Percentiles rank a stretch among this genome's conserved stretches.
Conservation (phyloP, 768 basidiomycete genomes). For the Royoungia palumana region DNA sequence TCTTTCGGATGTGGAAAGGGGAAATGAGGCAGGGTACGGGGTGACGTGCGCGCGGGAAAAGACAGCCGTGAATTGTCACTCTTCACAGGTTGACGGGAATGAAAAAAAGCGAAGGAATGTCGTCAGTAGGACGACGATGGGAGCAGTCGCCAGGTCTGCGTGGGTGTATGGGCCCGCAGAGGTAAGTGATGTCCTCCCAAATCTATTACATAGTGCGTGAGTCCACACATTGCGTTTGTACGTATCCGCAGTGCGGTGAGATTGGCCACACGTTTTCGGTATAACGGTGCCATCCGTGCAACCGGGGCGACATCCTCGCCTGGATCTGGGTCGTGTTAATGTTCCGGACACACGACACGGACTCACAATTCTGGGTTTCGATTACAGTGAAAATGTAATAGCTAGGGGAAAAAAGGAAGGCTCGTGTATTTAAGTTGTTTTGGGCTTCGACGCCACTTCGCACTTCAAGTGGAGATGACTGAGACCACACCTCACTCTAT, state of each 20-base stretch:
- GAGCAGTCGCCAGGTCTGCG: constrained; percentile 5
- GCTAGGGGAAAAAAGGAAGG: neutral
- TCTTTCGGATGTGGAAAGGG: constrained; percentile 11
- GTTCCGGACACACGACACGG: neutral
- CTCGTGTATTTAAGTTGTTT: constrained; percentile 4
- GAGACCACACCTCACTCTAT: too few relatives aligned
- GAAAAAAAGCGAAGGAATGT: constrained; percentile 8
- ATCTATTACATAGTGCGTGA: constrained; percentile 25
- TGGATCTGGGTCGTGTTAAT: constrained; percentile 11
- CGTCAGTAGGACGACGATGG: neutral
- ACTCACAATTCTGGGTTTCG: neutral
- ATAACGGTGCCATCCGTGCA: constrained; percentile 10
- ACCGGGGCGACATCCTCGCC: neutral
- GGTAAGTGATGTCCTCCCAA: neutral
- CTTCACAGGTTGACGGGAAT: constrained; percentile 18
- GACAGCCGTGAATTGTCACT: constrained; percentile 3
- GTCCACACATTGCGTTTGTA: constrained; percentile 14
- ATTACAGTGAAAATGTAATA: too few relatives aligned
- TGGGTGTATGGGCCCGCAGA: constrained; percentile 3
- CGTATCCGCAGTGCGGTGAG: constrained; percentile 26
- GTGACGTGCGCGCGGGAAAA: constrained; percentile 7
- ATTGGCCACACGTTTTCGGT: constrained; percentile 18
- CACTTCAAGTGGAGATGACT: too few relatives aligned
- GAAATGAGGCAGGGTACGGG: constrained; percentile 15
- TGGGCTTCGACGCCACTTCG: too few relatives aligned